Base-by-base conservation (phyloP, 306 rosid species). In the Pachyrhizus erosus region DNA sequence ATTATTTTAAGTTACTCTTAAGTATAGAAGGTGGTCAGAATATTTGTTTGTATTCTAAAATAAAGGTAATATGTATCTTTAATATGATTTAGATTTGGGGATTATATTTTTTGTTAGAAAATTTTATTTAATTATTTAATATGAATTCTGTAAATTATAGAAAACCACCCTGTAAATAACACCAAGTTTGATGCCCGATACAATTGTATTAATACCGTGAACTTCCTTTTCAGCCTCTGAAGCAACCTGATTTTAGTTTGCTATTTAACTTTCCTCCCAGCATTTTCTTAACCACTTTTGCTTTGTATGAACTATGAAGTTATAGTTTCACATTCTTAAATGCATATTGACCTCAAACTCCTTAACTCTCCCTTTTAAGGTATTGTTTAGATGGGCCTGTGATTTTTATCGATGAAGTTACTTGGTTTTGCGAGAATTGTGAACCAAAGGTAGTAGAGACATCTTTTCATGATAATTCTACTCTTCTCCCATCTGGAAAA, bases 361-460 rank as follows among this genome's bases (percentile, higher is more conserved):
- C 26, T 40, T n/a, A 55, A 20, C 70, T 61, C 20, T 67, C 14
- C 37, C 39, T 76, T 75, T 60, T 39, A 87, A 93, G 94, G 73
- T 93, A 91, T 80, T 91, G 97, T 85, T 72, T 89, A 23, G 84
- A 84, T 20, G 83, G 57, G 60, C 93, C 93, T 40, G 75, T 83
- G 65, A 39, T 29, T 55, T 70, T 83, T 40, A 27, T 58, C 9
- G 85, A 82, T 18, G 71, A 82, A 9, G 83, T 85, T 74, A 82
- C 72, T 46, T 94, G 97, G 98, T 78, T 87, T 67, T 94, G 98
- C 77, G 91, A 77, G 79, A 91, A 90, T 57, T 79, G 84, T 31
- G 83, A 87, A 33, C 70, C 80, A 51, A 49, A 33, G 33, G 73
- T 33, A 27, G 78, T 3, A 46, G 81, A 54, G 67, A 20, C 75